A percentile compares a stretch with the other conserved stretches of the same genome.
phyloP scores from a whole-genome alignment of 768 basidiomycete species.

The Suillus weaverae region DNA sequence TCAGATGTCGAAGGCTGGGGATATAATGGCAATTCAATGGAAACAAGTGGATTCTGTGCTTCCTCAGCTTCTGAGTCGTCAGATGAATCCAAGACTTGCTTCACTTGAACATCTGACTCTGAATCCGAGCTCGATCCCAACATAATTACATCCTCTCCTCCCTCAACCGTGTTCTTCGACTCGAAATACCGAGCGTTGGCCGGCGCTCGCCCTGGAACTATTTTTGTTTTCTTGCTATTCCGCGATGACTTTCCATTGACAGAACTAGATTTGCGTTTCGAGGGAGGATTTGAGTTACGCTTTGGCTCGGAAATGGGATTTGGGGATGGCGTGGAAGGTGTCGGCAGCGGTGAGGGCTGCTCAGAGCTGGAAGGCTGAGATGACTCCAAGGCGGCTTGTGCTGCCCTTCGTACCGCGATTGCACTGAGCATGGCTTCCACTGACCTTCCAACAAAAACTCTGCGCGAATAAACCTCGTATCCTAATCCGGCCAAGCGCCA shows the following conservation, averaged over 20 bases:
- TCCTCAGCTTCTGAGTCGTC: conserved; percentile 1
- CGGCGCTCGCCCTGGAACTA: background rate
- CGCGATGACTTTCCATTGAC: background rate
- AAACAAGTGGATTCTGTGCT: background rate
- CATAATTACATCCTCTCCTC: background rate
- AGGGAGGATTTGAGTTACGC: background rate
- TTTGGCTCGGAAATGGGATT: background rate
- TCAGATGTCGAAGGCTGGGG: background rate
- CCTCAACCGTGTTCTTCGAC: background rate
- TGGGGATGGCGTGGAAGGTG: background rate
- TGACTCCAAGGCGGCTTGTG: background rate
- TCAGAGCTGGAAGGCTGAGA: background rate
- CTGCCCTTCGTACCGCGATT: conserved; percentile 1
- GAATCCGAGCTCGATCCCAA: conserved; percentile 1
- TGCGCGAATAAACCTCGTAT: no score
- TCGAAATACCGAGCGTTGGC: background rate
- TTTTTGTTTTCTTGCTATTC: background rate
- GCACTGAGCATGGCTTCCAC: conserved; percentile 1
- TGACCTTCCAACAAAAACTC: no score
- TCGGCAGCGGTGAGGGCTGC: background rate
- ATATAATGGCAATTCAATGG: background rate
- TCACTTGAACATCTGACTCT: background rate
- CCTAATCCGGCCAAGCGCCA: no score
- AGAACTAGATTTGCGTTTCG: conserved; percentile 1
- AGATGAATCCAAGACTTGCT: background rate